Base-by-base conservation (phyloP, 2,329 filamentous ascomycete genomes). In the Trematosphaeria pertusa region DNA sequence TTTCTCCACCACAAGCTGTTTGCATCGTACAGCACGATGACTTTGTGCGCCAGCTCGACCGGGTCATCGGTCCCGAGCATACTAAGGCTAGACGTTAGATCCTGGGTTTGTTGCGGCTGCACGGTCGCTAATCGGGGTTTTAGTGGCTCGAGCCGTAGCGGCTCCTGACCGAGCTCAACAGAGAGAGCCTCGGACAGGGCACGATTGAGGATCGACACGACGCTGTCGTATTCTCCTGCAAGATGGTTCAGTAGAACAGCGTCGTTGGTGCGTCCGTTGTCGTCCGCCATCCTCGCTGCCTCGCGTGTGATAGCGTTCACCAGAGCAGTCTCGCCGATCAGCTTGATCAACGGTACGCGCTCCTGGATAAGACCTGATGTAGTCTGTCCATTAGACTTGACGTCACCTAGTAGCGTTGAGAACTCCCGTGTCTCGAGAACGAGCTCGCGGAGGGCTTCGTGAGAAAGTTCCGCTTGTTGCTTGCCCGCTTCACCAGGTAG, bases 391-490 rank as follows among this genome's bases (percentile, higher is more conserved):
- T 97, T 91, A 1, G 85, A 84, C 49, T 86, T 84, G 61, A 99
- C 91, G 69, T 99, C 95, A 42, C 95, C 94, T 37, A 99, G 85
- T 11, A 99, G 79, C 64, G 91, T 89, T 64, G 92, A 93, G 72
- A 97, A 99, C 67, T 99, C 94, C 57, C 93, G 86, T 15, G 92
- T 96, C 75, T 99, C 94, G n/a, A 99, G 81, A 19, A 97, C 91
- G 45, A 97, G 85, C 72, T 97, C 94, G 26, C 92, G 89, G 46
- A 99, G 79, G 5, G 91, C 93, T 72, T 96, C 91, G 71, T 97
- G 91, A 73, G 93, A 97, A 28, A 97, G 83, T 37, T 83, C 84
- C 42, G 86, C 83, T 67, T 96, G 93, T 33, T 87, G 86, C 50
- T 83, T 85, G 46, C 91, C 91, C 5, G 87, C 79, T 46, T 89